Evolutionary conservation across 331 rosid species (phyloP).

Genomic region (Rhamnella rubrinervis): DNA sequence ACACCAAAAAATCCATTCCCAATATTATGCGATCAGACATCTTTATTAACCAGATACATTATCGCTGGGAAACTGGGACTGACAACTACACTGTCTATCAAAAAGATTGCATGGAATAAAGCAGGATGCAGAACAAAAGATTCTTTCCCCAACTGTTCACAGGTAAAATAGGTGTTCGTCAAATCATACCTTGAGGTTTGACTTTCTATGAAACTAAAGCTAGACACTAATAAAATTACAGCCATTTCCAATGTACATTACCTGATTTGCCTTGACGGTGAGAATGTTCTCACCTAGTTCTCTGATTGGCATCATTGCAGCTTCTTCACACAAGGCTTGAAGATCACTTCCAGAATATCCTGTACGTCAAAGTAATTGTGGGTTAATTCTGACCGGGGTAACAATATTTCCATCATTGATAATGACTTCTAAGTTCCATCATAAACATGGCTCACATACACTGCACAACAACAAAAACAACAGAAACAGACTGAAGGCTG

Average conservation of each 20-base stretch:
- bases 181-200: neutral
- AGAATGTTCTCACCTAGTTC: constrained; percentile 89
- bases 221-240: neutral
- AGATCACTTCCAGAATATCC: constrained; percentile 98
- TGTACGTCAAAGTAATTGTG: constrained; percentile 30
- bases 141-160: too few species aligned
- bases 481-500: constrained; percentile 2
- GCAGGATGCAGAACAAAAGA: too few species aligned
- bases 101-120: too few species aligned
- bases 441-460: neutral
- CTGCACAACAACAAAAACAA: constrained; percentile 6
- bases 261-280: constrained; percentile 84
- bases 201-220: neutral
- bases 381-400: neutral
- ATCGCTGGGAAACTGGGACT: too few species aligned
- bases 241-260: constrained; percentile 23
- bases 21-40: neutral
- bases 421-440: neutral
- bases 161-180: neutral
- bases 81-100: too few species aligned
- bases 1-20: neutral
- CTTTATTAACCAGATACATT: too few species aligned
- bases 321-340: constrained; percentile 99
- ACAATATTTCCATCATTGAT: neutral
- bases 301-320: constrained; percentile 99